phyloP scores from a whole-genome alignment of 305 asterid genomes.

The Fraxinus xanthoxyloides region DNA sequence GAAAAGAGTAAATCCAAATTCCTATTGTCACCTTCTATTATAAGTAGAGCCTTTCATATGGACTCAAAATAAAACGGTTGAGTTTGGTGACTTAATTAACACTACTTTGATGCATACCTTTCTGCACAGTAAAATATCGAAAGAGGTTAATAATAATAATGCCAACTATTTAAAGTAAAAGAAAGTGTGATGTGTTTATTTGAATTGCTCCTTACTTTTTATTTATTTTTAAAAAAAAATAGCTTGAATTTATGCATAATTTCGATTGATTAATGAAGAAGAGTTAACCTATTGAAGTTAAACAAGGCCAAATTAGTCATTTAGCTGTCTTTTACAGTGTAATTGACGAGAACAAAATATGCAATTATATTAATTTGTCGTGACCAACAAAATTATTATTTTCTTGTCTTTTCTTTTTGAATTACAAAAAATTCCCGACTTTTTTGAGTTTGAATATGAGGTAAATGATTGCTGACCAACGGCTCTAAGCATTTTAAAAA shows the following conservation, averaged over 20 bases:
- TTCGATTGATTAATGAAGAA: not conserved
- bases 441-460: constrained; percentile 42
- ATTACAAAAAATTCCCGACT: not conserved
- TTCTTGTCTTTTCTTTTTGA: constrained; percentile 14
- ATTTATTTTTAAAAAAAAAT: not conserved
- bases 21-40: not conserved
- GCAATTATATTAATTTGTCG: not conserved
- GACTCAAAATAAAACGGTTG: not conserved
- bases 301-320: not conserved
- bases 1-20: not conserved
- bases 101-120: not conserved
- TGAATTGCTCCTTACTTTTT: not conserved
- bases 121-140: not conserved
- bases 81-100: not conserved
- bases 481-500: constrained; percentile 36
- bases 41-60: not conserved
- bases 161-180: not conserved
- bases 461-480: constrained; percentile 47
- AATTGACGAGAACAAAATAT: not conserved
- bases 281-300: not conserved
- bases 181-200: not conserved
- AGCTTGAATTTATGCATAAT: not conserved
- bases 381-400: not conserved
- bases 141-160: not conserved
- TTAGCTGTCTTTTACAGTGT: not conserved